Evolutionary conservation across 495 filamentous ascomycete genomes (phyloP).

Genomic region (Tetracladium setigerum): DNA sequence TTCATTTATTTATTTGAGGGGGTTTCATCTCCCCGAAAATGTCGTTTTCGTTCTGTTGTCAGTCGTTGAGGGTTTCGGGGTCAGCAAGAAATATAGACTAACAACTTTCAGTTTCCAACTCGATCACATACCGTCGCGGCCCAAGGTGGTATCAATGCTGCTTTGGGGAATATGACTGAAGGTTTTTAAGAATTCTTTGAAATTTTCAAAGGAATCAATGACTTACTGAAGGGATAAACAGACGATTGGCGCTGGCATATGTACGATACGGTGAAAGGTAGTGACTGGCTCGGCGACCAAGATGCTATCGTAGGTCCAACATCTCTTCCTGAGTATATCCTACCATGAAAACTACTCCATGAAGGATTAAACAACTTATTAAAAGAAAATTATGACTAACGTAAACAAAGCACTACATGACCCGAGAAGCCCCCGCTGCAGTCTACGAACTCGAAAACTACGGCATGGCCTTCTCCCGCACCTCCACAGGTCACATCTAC

Average conservation of each 20-base stretch:
- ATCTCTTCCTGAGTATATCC: too few species aligned
- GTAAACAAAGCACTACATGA: constrained; percentile 20
- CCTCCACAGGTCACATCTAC: constrained; percentile 15
- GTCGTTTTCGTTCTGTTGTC: background rate
- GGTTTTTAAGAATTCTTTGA: background rate
- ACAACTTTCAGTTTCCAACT: constrained; percentile 16
- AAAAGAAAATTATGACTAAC: too few species aligned
- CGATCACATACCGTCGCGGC: constrained; percentile 20
- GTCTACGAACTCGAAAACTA: constrained; percentile 23
- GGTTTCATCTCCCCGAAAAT: too few species aligned
- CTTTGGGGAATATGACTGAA: constrained; percentile 22
- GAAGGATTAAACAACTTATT: too few species aligned
- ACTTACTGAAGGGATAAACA: background rate
- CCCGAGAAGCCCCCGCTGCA: constrained; percentile 12
- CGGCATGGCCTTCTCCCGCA: constrained; percentile 20
- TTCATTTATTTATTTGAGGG: too few species aligned
- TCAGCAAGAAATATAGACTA: background rate
- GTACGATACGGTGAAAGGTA: constrained; percentile 23
- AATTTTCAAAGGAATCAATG: background rate
- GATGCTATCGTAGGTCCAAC: constrained; percentile 13
- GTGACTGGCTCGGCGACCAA: constrained; percentile 23
- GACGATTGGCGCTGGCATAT: constrained; percentile 24
- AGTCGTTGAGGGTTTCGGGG: too few species aligned
- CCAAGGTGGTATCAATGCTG: constrained; percentile 23
- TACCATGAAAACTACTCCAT: too few species aligned